These are phyloP conservation scores for Isatis lusitanica DNA, from an alignment of 441 rosid genomes.

Conservation along the genomic window DNA sequence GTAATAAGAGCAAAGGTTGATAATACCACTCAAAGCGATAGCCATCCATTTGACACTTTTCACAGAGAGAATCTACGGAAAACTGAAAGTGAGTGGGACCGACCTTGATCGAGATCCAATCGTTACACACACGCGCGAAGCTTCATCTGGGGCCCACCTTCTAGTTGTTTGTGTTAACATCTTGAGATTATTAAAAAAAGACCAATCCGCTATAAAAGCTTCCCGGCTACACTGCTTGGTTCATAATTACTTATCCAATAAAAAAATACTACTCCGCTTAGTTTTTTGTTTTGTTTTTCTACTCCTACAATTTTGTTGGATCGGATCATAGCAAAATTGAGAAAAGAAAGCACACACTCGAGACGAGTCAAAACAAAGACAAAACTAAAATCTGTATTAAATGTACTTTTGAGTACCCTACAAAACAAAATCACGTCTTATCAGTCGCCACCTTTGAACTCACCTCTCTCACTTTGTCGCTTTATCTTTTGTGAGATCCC, in stretches of 20 bases:
- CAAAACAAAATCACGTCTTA: conserved; percentile 11
- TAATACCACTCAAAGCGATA: no score
- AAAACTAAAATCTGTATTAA: background rate
- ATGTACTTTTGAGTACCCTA: conserved; percentile 31
- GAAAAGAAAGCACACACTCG: background rate
- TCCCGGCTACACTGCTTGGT: background rate
- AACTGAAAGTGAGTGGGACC: conserved; percentile 15
- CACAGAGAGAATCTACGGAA: conserved; percentile 23
- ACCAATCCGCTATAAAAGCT: background rate
- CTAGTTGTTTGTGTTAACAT: background rate
- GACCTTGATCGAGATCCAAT: conserved; percentile 20
- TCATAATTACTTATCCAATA: background rate
- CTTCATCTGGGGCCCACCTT: background rate
- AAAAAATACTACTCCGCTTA: no score
- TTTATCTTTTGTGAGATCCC: background rate
- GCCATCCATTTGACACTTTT: conserved; percentile 4
- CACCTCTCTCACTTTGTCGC: conserved; percentile 14
- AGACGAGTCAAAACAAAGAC: background rate
- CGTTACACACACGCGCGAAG: conserved; percentile 6
- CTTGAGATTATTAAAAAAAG: background rate
- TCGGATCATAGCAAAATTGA: background rate
- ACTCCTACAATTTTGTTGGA: background rate
- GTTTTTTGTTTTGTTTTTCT: no score
- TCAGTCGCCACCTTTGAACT: conserved; percentile 23
- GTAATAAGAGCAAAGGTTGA: no score